Evolutionary conservation across 192 early-diverging fungal genomes (phyloP).

Genomic region (Rhizophagus prolifer): DNA sequence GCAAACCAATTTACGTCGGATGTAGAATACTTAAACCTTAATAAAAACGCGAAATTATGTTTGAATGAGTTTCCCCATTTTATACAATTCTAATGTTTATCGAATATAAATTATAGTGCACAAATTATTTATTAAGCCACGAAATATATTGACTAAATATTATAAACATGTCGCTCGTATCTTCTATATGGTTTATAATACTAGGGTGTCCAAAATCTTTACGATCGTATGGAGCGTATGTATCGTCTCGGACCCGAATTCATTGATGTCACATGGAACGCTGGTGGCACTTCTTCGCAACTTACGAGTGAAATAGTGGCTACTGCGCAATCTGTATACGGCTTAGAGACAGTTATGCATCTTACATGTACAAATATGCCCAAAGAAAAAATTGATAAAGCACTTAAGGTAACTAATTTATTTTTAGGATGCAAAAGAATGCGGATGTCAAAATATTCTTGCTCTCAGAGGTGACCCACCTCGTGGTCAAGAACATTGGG

Average conservation of each 20-base stretch:
- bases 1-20: background rate
- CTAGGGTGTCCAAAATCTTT: conserved; percentile 84
- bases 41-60: background rate
- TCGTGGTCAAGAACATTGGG: conserved; percentile 77
- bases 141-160: background rate
- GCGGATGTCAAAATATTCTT: conserved; percentile 91
- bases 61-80: background rate
- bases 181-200: background rate
- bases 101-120: background rate
- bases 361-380: conserved; percentile 99
- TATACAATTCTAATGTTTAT: background rate
- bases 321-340: conserved; percentile 86
- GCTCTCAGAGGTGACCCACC: conserved; percentile 96
- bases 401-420: conserved; percentile 56
- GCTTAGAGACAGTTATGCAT: conserved; percentile 93
- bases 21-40: background rate
- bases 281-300: conserved; percentile 87
- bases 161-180: background rate
- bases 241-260: conserved; percentile 88
- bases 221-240: conserved; percentile 96
- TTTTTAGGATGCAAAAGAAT: conserved; percentile 69
- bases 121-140: background rate
- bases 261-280: conserved; percentile 97
- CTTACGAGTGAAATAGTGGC: conserved; percentile 85
- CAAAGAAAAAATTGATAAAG: conserved; percentile 76